These are phyloP conservation scores for Globisporangium camurandrum DNA, from an alignment of 352 stramenopile species.

Conservation along the genomic window DNA sequence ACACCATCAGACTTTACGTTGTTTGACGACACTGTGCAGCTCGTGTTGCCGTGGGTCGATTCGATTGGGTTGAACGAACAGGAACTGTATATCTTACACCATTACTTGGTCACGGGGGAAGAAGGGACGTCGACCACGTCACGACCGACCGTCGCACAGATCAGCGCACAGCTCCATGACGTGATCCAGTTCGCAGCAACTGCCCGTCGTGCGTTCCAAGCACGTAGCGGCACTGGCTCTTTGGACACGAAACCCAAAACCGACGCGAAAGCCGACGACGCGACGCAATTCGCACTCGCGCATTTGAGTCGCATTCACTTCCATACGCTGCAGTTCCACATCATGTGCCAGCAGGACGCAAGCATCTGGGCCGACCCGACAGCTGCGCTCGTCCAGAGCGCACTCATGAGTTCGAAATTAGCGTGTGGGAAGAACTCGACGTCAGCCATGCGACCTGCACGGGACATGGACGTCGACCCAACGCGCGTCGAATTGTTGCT, in stretches of 20 bases:
- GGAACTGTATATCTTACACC: constrained; percentile 76
- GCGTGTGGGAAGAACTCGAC: constrained; percentile 57
- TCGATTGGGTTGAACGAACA: constrained; percentile 82
- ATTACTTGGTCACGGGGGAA: constrained; percentile 70
- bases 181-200: constrained; percentile 51
- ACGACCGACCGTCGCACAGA: constrained; percentile 60
- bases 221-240: constrained; percentile 11
- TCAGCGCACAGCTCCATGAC: constrained; percentile 64
- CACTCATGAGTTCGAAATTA: constrained; percentile 79
- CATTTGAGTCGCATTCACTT: constrained; percentile 79
- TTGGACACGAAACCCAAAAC: neutral
- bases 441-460: constrained; percentile 34
- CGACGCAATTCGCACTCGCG: constrained; percentile 33
- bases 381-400: constrained; percentile 58
- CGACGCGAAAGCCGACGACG: constrained; percentile 2
- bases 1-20: constrained; percentile 66
- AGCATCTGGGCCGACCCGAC: constrained; percentile 68
- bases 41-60: constrained; percentile 72
- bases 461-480: constrained; percentile 64
- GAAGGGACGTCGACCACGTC: constrained; percentile 69
- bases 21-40: constrained; percentile 72
- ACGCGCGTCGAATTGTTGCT: constrained; percentile 65
- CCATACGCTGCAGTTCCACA: constrained; percentile 84
- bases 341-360: constrained; percentile 62
- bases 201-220: constrained; percentile 36